A percentile compares a stretch with the other conserved stretches of the same genome.
These are phyloP conservation scores for Martiniozyma asiatica DNA, from an alignment of 1,139 yeast genomes.

Conservation along the genomic window DNA sequence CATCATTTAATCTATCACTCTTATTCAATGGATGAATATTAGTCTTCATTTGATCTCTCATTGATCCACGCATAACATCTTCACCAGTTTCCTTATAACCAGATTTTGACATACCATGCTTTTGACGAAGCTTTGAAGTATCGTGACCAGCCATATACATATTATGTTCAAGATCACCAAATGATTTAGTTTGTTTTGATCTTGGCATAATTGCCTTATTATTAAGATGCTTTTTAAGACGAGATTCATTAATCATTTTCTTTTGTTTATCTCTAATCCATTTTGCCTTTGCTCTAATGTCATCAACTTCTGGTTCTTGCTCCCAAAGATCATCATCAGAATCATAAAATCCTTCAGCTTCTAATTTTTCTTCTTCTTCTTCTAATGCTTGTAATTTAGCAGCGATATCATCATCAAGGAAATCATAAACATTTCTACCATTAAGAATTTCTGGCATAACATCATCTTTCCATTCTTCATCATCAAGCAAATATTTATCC, in stretches of 20 bases:
- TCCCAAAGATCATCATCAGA: constrained; percentile 65
- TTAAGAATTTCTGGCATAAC: constrained; percentile 93
- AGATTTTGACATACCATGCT: constrained; percentile 22
- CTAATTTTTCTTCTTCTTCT: constrained; percentile 92
- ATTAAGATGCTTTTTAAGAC: constrained; percentile 78
- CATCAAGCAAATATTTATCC: constrained; percentile 82
- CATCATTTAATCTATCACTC: constrained; percentile 74
- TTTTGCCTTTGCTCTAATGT: constrained; percentile 72
- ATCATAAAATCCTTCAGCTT: constrained; percentile 90
- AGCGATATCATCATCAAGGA: constrained; percentile 91
- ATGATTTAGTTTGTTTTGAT: constrained; percentile 68
- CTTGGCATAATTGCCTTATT: constrained; percentile 91
- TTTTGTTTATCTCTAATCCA: constrained; percentile 96
- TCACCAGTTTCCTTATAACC: constrained; percentile 45
- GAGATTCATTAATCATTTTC: constrained; percentile 79
- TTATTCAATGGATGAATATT: constrained; percentile 42
- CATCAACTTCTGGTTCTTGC: constrained; percentile 50
- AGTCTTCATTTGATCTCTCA: constrained; percentile 8
- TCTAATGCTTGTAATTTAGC: constrained; percentile 89
- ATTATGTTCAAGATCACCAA: constrained; percentile 74
- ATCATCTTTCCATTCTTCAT: constrained; percentile 96
- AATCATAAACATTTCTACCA: constrained; percentile 95
- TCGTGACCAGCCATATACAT: constrained; percentile 88
- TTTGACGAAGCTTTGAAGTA: constrained; percentile 44
- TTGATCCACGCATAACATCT: constrained; percentile 45